These are phyloP conservation scores for Aspergillus affinis DNA, from an alignment of 495 filamentous ascomycete species.

Conservation along the genomic window DNA sequence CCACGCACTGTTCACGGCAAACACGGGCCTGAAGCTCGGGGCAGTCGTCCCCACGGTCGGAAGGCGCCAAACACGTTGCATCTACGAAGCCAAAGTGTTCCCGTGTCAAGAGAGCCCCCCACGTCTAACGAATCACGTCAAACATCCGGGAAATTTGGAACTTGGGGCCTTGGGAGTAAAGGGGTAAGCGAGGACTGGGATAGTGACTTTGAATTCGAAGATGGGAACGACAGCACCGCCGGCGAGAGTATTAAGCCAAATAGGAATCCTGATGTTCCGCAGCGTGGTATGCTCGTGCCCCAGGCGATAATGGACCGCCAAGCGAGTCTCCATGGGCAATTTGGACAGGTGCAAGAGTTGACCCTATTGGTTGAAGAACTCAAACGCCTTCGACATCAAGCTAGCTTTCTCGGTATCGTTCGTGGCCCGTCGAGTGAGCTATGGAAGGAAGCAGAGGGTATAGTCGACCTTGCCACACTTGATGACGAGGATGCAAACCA, in stretches of 20 bases:
- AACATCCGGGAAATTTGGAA: slow-evolving; percentile 78
- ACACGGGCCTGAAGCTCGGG: slow-evolving; percentile 69
- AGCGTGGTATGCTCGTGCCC: slow-evolving; percentile 68
- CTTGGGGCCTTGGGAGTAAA: slow-evolving; percentile 84
- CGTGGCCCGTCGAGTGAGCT: slow-evolving; percentile 60
- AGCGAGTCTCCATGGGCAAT: slow-evolving; percentile 80
- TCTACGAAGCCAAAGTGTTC: slow-evolving; percentile 94
- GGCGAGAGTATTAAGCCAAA: slow-evolving; percentile 27
- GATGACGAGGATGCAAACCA: slow-evolving; percentile 67
- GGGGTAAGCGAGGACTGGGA: slow-evolving; percentile 82
- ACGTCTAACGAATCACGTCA: slow-evolving; percentile 52
- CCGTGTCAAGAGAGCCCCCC: slow-evolving; percentile 66
- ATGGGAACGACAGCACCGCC: slow-evolving; percentile 37
- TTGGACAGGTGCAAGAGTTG: slow-evolving; percentile 82
- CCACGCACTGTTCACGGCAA: slow-evolving; percentile 92
- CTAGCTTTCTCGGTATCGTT: slow-evolving; percentile 63
- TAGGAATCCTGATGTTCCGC: slow-evolving; percentile 20
- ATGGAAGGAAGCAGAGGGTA: slow-evolving; percentile 86
- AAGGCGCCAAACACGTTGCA: slow-evolving; percentile 76
- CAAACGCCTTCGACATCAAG: slow-evolving; percentile 65
- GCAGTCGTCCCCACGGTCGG: slow-evolving; percentile 70
- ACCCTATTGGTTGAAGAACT: slow-evolving; percentile 79
- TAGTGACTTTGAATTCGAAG: slow-evolving; percentile 78
- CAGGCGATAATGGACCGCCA: slow-evolving; percentile 80
- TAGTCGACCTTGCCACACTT: slow-evolving; percentile 80